These are phyloP conservation scores for Sclerotinia subarctica DNA, from an alignment of 2,329 filamentous ascomycete genomes.

Conservation along the genomic window DNA sequence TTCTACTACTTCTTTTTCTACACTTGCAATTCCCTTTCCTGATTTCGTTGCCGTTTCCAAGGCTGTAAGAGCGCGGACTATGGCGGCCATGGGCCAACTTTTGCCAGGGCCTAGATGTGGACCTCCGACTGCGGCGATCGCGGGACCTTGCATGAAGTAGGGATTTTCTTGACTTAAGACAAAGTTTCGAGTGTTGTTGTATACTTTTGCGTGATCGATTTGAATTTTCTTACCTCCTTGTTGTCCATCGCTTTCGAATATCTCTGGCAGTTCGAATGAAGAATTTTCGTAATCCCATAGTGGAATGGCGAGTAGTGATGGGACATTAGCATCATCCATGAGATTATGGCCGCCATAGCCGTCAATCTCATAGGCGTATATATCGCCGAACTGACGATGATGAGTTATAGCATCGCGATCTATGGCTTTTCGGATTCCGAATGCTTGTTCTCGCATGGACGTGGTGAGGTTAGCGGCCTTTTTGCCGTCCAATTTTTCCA, in stretches of 20 bases:
- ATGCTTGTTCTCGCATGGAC: slow-evolving; percentile 56
- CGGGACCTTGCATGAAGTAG: slow-evolving; percentile 57
- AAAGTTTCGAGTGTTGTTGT: slow-evolving; percentile 76
- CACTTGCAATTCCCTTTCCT: slow-evolving; percentile 16
- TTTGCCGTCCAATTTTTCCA: slow-evolving; percentile 47
- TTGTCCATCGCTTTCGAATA: slow-evolving; percentile 22
- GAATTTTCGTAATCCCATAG: slow-evolving; percentile 53
- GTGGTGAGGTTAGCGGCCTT: slow-evolving; percentile 47
- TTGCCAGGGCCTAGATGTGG: slow-evolving; percentile 59
- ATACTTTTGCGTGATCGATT: slow-evolving; percentile 55
- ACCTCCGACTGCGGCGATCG: slow-evolving; percentile 67
- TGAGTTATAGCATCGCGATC: slow-evolving; percentile 67
- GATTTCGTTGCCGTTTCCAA: slow-evolving; percentile 28
- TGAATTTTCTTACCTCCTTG: not conserved
- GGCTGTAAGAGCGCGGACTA: slow-evolving; percentile 50
- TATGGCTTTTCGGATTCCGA: slow-evolving; percentile 64
- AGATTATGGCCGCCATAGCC: slow-evolving; percentile 56
- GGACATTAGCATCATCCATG: slow-evolving; percentile 73
- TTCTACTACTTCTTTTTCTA: slow-evolving; percentile 34
- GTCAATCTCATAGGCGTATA: slow-evolving; percentile 77
- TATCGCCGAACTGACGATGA: slow-evolving; percentile 60
- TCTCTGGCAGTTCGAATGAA: slow-evolving; percentile 28
- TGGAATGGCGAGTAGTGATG: slow-evolving; percentile 62
- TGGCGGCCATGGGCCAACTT: slow-evolving; percentile 55
- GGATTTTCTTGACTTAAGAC: slow-evolving; percentile 75